A percentile compares a stretch with the other conserved stretches of the same genome.
Evolutionary conservation across 176 grass and related monocot genomes (phyloP).

Genomic region (Pharus latifolius): DNA sequence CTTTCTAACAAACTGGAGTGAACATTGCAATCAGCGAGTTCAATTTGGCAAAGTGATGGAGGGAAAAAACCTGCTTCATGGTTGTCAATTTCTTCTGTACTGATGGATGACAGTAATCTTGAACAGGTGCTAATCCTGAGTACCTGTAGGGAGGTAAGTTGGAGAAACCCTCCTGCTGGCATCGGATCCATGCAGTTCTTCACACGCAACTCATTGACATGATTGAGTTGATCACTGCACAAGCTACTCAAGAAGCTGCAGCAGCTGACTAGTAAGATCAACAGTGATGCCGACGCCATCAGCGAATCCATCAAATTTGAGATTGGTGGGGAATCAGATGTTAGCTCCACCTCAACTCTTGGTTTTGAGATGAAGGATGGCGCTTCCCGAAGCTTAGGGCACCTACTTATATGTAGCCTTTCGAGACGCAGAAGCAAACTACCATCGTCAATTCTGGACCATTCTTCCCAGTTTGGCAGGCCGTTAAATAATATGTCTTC

Average conservation of each 20-base stretch:
- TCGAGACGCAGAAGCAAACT: slow-evolving; percentile 24
- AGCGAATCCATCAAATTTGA: slow-evolving; percentile 29
- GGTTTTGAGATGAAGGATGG: slow-evolving; percentile 19
- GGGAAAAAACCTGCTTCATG: slow-evolving; percentile 10
- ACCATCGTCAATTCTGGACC: slow-evolving; percentile 16
- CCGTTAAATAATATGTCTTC: slow-evolving; percentile 35
- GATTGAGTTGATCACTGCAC: slow-evolving; percentile 6
- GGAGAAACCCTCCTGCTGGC: slow-evolving; percentile 13
- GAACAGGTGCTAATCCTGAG: slow-evolving; percentile 25
- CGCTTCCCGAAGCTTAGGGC: slow-evolving; percentile 22
- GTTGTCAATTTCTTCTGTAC: slow-evolving; percentile 10
- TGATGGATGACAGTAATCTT: neutral
- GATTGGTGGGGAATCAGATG: neutral
- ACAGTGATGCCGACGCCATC: neutral
- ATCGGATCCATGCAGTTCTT: slow-evolving; percentile 16
- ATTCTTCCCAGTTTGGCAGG: slow-evolving; percentile 20
- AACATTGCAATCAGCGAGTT: slow-evolving; percentile 26
- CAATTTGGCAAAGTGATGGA: slow-evolving; percentile 14
- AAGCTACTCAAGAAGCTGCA: slow-evolving; percentile 16
- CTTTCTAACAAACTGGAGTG: slow-evolving; percentile 6
- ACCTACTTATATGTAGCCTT: slow-evolving; percentile 31
- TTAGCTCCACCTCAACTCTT: slow-evolving; percentile 43
- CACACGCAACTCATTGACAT: slow-evolving; percentile 21
- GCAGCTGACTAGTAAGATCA: slow-evolving; percentile 24
- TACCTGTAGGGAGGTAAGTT: slow-evolving; percentile 19